phyloP scores from a whole-genome alignment of 805 yeast species.

The Teunomyces funiuensis region DNA sequence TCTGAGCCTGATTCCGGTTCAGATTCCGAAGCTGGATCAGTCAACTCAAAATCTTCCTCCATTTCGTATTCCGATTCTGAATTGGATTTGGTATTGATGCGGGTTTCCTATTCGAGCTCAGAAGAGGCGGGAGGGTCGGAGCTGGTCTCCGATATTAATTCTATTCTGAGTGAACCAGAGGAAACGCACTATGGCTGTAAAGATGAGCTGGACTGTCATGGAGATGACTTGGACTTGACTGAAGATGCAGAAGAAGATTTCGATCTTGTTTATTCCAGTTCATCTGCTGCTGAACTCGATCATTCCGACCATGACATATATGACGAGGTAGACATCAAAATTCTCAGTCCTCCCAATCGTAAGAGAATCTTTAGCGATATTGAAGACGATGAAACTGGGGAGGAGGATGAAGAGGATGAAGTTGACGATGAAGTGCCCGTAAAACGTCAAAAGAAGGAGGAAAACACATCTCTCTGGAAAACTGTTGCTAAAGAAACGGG shows the following conservation, averaged over 20 bases:
- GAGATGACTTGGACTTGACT: constrained; percentile 7
- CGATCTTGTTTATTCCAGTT: constrained; percentile 1
- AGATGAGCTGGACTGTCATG: neutral
- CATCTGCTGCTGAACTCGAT: neutral
- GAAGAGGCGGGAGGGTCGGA: neutral
- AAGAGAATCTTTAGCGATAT: constrained; percentile 9
- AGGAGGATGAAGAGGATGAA: constrained; percentile 11
- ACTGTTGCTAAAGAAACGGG: constrained; percentile 28
- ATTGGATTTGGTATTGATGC: constrained; percentile 2
- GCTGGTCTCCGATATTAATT: neutral
- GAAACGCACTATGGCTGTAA: neutral
- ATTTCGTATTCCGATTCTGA: neutral
- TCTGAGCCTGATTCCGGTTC: no score
- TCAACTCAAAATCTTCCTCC: neutral
- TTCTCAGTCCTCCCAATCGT: constrained; percentile 1
- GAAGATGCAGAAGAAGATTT: constrained; percentile 8
- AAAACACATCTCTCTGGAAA: constrained; percentile 10
- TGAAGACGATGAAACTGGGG: constrained; percentile 10
- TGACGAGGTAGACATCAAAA: neutral
- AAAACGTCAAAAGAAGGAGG: constrained; percentile 8
- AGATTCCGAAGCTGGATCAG: no score
- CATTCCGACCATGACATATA: neutral
- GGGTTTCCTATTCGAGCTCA: neutral
- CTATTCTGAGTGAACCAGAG: neutral
- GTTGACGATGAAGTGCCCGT: constrained; percentile 8